Percentiles rank a stretch among this genome's conserved stretches.
phyloP scores from a whole-genome alignment of 148 eudicot genomes.

The Rhododendron kiyosumense region DNA sequence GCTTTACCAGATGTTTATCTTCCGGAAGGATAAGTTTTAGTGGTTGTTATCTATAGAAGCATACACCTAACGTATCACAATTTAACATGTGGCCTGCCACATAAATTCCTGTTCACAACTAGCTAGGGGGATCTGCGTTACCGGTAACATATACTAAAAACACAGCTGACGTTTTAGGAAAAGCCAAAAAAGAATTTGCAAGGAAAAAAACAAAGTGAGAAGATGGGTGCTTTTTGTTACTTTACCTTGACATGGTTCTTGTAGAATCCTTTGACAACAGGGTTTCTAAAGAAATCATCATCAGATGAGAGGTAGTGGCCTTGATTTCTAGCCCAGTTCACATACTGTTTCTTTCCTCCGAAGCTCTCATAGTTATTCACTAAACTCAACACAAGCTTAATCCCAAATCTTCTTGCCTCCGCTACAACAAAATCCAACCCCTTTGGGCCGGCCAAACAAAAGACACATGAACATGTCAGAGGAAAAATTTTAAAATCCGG shows the following conservation, averaged over 20 bases:
- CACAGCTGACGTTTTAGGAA: background rate
- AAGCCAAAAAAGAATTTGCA: background rate
- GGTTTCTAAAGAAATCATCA: constrained; percentile 76
- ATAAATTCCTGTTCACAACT: too few relatives aligned
- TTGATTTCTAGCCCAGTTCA: constrained; percentile 79
- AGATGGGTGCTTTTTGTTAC: background rate
- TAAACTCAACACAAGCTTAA: constrained; percentile 71
- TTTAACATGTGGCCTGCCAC: too few relatives aligned
- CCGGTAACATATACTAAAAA: background rate
- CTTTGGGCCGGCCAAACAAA: constrained; percentile 25
- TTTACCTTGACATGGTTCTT: constrained; percentile 79
- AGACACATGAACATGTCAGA: background rate
- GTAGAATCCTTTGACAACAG: constrained; percentile 71
- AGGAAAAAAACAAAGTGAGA: background rate
- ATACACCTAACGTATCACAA: too few relatives aligned
- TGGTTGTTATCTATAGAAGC: too few relatives aligned
- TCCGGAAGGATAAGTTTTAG: too few relatives aligned
- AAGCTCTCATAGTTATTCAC: constrained; percentile 78
- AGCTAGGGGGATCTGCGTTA: too few relatives aligned
- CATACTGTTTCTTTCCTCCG: constrained; percentile 94
- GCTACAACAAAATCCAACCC: constrained; percentile 94
- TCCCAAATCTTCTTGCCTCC: constrained; percentile 83
- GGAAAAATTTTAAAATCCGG: background rate
- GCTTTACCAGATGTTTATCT: too few relatives aligned
- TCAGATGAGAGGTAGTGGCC: constrained; percentile 69